Base-by-base conservation (phyloP, 2,329 filamentous ascomycete genomes). In the Orbilia ellipsospora region DNA sequence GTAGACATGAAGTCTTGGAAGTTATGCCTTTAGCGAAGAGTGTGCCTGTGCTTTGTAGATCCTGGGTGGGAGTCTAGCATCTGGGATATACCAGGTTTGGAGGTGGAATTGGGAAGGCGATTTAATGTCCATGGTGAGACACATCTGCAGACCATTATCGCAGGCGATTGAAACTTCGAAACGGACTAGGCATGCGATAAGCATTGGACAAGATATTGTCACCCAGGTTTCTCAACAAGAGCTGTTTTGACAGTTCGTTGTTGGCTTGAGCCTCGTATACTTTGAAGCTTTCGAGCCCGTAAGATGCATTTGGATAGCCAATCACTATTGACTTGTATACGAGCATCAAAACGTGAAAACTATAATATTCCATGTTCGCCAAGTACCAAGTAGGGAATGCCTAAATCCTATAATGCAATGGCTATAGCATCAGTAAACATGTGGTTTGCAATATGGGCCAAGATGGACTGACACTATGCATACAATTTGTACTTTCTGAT, bases 21-120 rank as follows among this genome's bases (percentile, higher is more conserved):
- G 44, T 12, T 48, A 7, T 48, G 16, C 1, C 7, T n/a, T 48
- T 48, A 48, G 31, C 31, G 31, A 36, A 36, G 31, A 7, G 31
- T 36, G 31, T 36, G 31, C 10, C 31, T 36, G 31, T 7, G 31
- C 31, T 7, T 36, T 36, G 31, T 36, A 36, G 31, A 36, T 36
- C 31, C 10, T 23, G 23, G 10, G 31, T 36, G 31, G 31, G 26
- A 48, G 31, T 55, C 18, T 2, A 4, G 50, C n/a, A 20, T 48
- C 18, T 12, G 23, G 45, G 40, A n/a, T 48, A n/a, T 48, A n/a
- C 59, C 57, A 50, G 59, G 67, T 13, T 65, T 42, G 40, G 12
- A 10, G 42, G 28, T 16, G 51, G 54, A 65, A 72, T 72, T 44
- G 56, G 67, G 67, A 72, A 72, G 67, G 67, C 57, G 42, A 1